Evolutionary conservation across 768 basidiomycete genomes (phyloP).

Genomic region (Multifurca ochricompacta): DNA sequence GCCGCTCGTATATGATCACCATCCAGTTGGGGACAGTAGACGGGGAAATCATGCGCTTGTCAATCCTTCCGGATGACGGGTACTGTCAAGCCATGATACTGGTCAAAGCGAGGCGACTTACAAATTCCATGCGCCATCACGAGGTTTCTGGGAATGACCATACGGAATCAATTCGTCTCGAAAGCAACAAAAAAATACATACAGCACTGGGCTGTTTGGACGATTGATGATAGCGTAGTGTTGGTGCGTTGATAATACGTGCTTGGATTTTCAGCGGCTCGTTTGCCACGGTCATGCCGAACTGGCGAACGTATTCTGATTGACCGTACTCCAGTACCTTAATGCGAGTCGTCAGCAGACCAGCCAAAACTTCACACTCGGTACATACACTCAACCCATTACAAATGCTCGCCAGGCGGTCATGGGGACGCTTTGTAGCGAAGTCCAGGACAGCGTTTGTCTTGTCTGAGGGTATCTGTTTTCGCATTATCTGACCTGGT

Average conservation of each 20-base stretch:
- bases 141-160: constrained; percentile 39
- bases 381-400: constrained; percentile 42
- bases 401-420: constrained; percentile 48
- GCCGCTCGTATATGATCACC: constrained; percentile 58
- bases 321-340: constrained; percentile 42
- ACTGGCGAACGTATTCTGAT: constrained; percentile 54
- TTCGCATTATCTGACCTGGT: constrained; percentile 62
- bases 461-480: constrained; percentile 61
- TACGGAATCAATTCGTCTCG: neutral
- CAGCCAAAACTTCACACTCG: neutral
- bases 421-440: constrained; percentile 53
- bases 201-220: constrained; percentile 54
- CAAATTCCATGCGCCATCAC: constrained; percentile 78
- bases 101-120: constrained; percentile 23
- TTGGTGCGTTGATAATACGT: constrained; percentile 56
- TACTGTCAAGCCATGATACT: neutral
- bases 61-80: constrained; percentile 47
- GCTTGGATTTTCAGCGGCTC: constrained; percentile 54
- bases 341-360: neutral
- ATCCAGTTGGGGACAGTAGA: constrained; percentile 49
- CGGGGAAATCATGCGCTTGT: constrained; percentile 60
- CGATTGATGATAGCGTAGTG: constrained; percentile 53
- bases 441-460: constrained; percentile 57
- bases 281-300: constrained; percentile 55
- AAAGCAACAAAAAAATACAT: constrained; percentile 23